phyloP scores from a whole-genome alignment of 352 stramenopile species.

The Phytophthora chlamydospora region DNA sequence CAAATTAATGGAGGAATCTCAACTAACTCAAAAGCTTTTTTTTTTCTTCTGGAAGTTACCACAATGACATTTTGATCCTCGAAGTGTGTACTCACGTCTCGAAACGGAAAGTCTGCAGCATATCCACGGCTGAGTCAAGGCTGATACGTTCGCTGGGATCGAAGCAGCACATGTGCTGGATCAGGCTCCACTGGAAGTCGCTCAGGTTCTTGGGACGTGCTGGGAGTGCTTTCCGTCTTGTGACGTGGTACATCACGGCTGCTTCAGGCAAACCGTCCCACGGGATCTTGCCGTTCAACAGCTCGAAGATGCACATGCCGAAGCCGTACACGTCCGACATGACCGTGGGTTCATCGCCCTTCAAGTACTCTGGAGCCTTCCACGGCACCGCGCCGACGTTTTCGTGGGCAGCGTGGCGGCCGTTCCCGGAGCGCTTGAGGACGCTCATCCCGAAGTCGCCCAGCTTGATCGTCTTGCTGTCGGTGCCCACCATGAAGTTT shows the following conservation, averaged over 20 bases:
- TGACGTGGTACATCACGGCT: constrained; percentile 38
- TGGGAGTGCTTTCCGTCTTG: constrained; percentile 20
- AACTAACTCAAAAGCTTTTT: too few relatives aligned
- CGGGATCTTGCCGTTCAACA: constrained; percentile 33
- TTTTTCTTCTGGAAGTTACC: background rate
- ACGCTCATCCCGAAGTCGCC: constrained; percentile 42
- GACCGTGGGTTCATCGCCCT: constrained; percentile 10
- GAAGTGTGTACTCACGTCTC: background rate
- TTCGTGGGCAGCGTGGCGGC: constrained; percentile 1
- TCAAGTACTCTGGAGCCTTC: constrained; percentile 44
- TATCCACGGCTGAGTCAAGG: constrained; percentile 29
- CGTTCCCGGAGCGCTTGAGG: constrained; percentile 25
- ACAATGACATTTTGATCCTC: background rate
- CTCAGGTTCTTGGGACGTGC: constrained; percentile 16
- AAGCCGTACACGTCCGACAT: constrained; percentile 39
- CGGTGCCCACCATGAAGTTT: constrained; percentile 39
- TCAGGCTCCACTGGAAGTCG: constrained; percentile 36
- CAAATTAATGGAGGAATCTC: too few relatives aligned
- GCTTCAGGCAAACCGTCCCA: constrained; percentile 30
- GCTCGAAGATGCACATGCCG: constrained; percentile 44
- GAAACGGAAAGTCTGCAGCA: constrained; percentile 31
- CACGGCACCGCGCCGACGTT: constrained; percentile 26
- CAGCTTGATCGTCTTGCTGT: constrained; percentile 40
- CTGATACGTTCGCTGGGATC: constrained; percentile 31
- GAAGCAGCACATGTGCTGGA: constrained; percentile 37